Percentiles rank a stretch among this genome's conserved stretches.
phyloP scores from a whole-genome alignment of 495 filamentous ascomycete species.

The Penicillium cosmopolitanum region DNA sequence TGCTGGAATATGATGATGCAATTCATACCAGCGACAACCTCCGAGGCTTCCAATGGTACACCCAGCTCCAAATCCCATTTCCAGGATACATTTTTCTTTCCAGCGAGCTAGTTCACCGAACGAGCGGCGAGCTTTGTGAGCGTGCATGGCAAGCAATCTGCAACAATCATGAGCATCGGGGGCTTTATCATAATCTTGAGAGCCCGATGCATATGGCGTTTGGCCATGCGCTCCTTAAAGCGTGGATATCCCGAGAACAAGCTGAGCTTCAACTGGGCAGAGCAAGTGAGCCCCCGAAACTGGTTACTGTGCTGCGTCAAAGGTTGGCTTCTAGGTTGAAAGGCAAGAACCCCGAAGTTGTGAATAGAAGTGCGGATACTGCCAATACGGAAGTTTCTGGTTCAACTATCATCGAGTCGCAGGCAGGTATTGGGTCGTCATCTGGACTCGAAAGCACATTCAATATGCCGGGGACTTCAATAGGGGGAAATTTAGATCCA shows the following conservation, averaged over 20 bases:
- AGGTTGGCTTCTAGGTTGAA: not conserved
- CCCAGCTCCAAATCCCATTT: conserved; percentile 51
- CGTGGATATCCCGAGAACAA: conserved; percentile 51
- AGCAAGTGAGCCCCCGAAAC: conserved; percentile 4
- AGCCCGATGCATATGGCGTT: conserved; percentile 57
- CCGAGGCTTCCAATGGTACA: conserved; percentile 56
- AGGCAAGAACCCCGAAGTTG: not conserved
- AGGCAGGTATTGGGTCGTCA: not conserved
- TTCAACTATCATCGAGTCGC: not conserved
- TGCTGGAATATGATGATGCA: conserved; percentile 56
- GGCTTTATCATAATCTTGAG: conserved; percentile 42
- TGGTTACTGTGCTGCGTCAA: conserved; percentile 5
- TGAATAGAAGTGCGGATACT: not conserved
- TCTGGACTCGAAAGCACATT: not conserved
- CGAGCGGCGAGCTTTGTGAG: conserved; percentile 52
- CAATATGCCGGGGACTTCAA: not conserved
- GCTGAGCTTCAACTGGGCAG: conserved; percentile 10
- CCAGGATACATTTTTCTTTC: conserved; percentile 57
- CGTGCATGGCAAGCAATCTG: conserved; percentile 56
- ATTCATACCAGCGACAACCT: conserved; percentile 48
- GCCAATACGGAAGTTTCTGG: not conserved
- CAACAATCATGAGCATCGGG: conserved; percentile 51
- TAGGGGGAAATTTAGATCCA: not conserved
- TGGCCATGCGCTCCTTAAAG: conserved; percentile 52
- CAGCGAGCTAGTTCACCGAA: conserved; percentile 54